Percentiles rank a stretch among this genome's conserved stretches.
These are phyloP conservation scores for Trichoderma gracile DNA, from an alignment of 2,329 filamentous ascomycete genomes.

Conservation along the genomic window DNA sequence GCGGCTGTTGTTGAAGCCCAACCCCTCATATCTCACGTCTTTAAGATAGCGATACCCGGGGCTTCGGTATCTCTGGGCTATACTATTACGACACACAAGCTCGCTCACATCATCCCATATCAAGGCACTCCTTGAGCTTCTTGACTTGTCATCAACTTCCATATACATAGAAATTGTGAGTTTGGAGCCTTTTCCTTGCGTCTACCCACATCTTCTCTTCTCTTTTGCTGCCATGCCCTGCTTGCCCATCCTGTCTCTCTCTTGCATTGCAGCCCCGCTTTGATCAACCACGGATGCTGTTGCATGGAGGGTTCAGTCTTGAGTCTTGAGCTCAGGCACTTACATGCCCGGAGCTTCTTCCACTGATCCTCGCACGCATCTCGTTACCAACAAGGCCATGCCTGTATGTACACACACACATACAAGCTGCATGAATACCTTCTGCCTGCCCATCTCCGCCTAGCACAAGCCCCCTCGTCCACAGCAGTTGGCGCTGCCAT, in stretches of 20 bases:
- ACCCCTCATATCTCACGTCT: neutral
- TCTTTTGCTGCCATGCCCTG: neutral
- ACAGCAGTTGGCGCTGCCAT: neutral
- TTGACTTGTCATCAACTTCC: neutral
- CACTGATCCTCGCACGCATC: neutral
- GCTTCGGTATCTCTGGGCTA: neutral
- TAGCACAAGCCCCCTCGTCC: constrained; percentile 12
- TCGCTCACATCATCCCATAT: neutral
- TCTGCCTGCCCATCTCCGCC: constrained; percentile 12
- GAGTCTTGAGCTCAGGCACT: neutral
- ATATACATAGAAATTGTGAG: constrained; percentile 10
- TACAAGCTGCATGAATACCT: too few relatives aligned
- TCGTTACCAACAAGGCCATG: neutral
- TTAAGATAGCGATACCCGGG: neutral
- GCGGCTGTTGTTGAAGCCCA: constrained; percentile 10
- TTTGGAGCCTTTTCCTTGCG: neutral
- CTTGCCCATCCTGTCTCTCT: constrained; percentile 11
- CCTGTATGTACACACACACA: neutral
- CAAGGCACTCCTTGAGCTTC: neutral
- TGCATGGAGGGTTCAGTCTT: constrained; percentile 5
- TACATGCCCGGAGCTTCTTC: constrained; percentile 9
- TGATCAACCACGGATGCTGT: constrained; percentile 12
- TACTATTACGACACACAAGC: neutral
- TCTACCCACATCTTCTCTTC: neutral
- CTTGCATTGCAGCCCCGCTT: constrained; percentile 23